Percentiles rank a stretch among this genome's conserved stretches.
phyloP scores from a whole-genome alignment of 805 yeast species.

The Saturnispora sanitii region DNA sequence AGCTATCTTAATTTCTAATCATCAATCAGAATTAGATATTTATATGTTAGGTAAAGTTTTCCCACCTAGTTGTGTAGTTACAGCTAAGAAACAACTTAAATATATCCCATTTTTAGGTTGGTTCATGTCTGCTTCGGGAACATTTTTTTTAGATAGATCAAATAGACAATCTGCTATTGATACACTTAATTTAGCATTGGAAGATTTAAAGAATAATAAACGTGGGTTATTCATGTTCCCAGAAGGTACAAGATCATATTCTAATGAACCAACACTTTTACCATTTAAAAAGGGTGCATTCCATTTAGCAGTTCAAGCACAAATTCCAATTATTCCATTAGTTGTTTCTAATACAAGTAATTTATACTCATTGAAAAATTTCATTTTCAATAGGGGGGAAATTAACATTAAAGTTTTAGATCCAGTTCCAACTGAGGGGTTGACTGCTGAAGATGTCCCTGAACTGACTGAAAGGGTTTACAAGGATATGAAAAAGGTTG shows the following conservation, averaged over 20 bases:
- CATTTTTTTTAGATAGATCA: slow-evolving; percentile 81
- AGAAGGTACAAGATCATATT: slow-evolving; percentile 91
- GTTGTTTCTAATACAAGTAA: slow-evolving; percentile 81
- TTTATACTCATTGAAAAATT: slow-evolving; percentile 49
- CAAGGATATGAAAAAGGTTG: slow-evolving; percentile 41
- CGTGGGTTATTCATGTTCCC: slow-evolving; percentile 87
- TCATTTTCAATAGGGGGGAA: slow-evolving; percentile 66
- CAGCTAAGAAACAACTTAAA: slow-evolving; percentile 79
- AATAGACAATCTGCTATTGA: slow-evolving; percentile 65
- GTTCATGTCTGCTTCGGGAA: slow-evolving; percentile 89
- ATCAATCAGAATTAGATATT: slow-evolving; percentile 84
- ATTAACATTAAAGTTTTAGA: slow-evolving; percentile 71
- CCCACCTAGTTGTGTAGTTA: slow-evolving; percentile 83
- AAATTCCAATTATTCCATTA: slow-evolving; percentile 80
- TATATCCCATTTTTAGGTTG: slow-evolving; percentile 89
- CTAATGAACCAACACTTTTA: slow-evolving; percentile 54
- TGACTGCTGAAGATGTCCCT: slow-evolving; percentile 63
- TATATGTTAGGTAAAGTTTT: slow-evolving; percentile 72
- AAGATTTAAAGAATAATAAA: slow-evolving; percentile 46
- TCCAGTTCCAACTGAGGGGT: slow-evolving; percentile 63
- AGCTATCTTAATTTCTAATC: slow-evolving; percentile 76
- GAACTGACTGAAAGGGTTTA: slow-evolving; percentile 48
- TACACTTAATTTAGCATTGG: slow-evolving; percentile 64
- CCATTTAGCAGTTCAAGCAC: slow-evolving; percentile 91
- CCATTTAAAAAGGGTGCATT: slow-evolving; percentile 97